These are phyloP conservation scores for Penicillium mononematosum DNA, from an alignment of 495 filamentous ascomycete species.

Conservation along the genomic window DNA sequence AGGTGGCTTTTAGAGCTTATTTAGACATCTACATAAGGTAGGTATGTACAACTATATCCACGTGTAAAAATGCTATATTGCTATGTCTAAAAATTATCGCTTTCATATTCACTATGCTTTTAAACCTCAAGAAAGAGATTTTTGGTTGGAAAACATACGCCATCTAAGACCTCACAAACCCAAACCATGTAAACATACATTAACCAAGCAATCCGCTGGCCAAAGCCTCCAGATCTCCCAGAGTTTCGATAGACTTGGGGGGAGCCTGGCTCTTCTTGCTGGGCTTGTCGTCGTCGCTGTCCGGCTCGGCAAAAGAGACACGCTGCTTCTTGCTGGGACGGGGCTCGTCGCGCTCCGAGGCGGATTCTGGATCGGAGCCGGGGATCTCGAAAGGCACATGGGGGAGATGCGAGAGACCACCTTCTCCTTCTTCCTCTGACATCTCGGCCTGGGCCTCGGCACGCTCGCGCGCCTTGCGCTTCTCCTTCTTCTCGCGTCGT, in stretches of 20 bases:
- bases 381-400: constrained; percentile 36
- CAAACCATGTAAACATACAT: constrained; percentile 16
- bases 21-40: not conserved
- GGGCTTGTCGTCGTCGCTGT: constrained; percentile 43
- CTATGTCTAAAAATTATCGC: not conserved
- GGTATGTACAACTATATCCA: no score
- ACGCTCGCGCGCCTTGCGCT: constrained; percentile 73
- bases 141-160: constrained; percentile 6
- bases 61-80: not conserved
- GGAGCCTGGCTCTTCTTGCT: constrained; percentile 48
- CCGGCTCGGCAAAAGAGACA: constrained; percentile 31
- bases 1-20: not conserved
- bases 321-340: constrained; percentile 49
- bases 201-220: constrained; percentile 75
- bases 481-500: constrained; percentile 81
- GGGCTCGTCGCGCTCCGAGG: constrained; percentile 26
- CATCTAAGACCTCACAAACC: constrained; percentile 14
- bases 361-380: constrained; percentile 26
- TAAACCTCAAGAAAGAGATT: constrained; percentile 13
- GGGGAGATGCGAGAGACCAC: constrained; percentile 42
- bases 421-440: constrained; percentile 40
- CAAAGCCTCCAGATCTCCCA: constrained; percentile 87
- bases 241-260: constrained; percentile 63
- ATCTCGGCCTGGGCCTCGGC: constrained; percentile 45
- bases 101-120: constrained; percentile 24